Evolutionary conservation across 768 basidiomycete genomes (phyloP), one percentile per base, ranked within the genome.

Genomic region (Lyophyllum semitale): DNA sequence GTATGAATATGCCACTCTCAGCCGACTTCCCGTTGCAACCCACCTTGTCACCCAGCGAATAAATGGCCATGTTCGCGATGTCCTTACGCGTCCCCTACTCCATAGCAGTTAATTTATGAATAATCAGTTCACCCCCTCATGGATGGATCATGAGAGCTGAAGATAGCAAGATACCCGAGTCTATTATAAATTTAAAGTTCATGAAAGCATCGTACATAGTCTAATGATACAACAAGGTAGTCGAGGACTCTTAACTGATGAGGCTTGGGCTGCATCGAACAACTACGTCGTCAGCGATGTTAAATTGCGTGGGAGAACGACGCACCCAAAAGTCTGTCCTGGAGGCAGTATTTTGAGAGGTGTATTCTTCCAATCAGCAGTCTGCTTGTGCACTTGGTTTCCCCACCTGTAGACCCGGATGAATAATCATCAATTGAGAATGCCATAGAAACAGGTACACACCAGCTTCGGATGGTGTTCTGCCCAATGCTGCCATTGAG

Each of bases 401-500:
- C 58, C 58, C 58, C 58, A 59, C 58, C 58, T 59, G 44, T 17
- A 26, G 30, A 20, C n/a, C 13, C 9, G 20, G 9, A 11, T 50
- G n/a, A 22, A 25, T 9, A 18, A 32, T 15, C 32, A 13, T 18
- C 3, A 38, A 17, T 17, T 12, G 20, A 5, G 15, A 11, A 30
- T 22, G 5, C 7, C 22, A 26, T 20, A 11, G 20, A n/a, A 25
- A 29, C 26, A 27, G 18, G 22, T 15, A 65, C 65, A 12, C 30
- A 74, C 76, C 79, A 79, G 37, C 56, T 46, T 55, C 71, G 73
- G 30, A 80, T 69, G 6, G 72, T 70, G 18, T 63, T 43, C 23
- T 40, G 23, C 12, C 77, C 79, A 32, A 79, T 75, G 25, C 58
- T 57, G 25, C 78, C 78, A 46, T 75, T 63, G 22, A 74, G 57